Conservation (phyloP, 2,329 filamentous ascomycete genomes). For the Akanthomyces lecanii region DNA sequence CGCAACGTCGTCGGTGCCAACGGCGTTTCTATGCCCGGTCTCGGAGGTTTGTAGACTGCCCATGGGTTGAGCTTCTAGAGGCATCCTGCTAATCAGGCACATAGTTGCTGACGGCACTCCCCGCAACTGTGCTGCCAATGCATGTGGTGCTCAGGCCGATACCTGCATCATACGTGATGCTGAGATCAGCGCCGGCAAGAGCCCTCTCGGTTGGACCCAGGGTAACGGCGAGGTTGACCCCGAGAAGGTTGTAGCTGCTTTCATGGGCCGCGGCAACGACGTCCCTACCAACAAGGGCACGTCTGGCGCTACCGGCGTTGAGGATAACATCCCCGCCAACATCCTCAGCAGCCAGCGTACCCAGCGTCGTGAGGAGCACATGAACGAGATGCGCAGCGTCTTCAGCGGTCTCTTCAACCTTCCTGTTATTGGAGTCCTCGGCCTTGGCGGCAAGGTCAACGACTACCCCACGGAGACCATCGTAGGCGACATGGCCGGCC, state of each 20-base stretch:
- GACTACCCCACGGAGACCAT: slow-evolving; percentile 41
- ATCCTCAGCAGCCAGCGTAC: not conserved
- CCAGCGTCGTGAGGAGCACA: slow-evolving; percentile 17
- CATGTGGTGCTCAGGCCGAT: slow-evolving; percentile 56
- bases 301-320: slow-evolving; percentile 33
- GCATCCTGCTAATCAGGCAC: not conserved
- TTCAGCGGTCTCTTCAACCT: slow-evolving; percentile 21
- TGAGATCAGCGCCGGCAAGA: slow-evolving; percentile 49
- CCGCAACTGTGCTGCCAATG: slow-evolving; percentile 53
- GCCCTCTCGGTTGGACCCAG: slow-evolving; percentile 55
- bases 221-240: slow-evolving; percentile 51
- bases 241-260: slow-evolving; percentile 47
- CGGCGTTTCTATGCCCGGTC: slow-evolving; percentile 54
- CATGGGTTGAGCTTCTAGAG: too few species aligned
- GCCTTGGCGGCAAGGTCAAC: slow-evolving; percentile 37
- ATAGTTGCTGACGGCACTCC: slow-evolving; percentile 56
- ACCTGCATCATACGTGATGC: slow-evolving; percentile 57
- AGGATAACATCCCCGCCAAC: slow-evolving; percentile 31
- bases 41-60: slow-evolving; percentile 23
- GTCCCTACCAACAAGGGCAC: slow-evolving; percentile 31
- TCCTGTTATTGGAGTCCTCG: slow-evolving; percentile 15
- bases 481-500: slow-evolving; percentile 51
- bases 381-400: slow-evolving; percentile 7
- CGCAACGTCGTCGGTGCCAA: slow-evolving; percentile 51
- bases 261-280: slow-evolving; percentile 44